Evolutionary conservation across 1,139 yeast genomes (phyloP), one percentile per base, ranked within the genome.

Genomic region (Geotrichum reessii): DNA sequence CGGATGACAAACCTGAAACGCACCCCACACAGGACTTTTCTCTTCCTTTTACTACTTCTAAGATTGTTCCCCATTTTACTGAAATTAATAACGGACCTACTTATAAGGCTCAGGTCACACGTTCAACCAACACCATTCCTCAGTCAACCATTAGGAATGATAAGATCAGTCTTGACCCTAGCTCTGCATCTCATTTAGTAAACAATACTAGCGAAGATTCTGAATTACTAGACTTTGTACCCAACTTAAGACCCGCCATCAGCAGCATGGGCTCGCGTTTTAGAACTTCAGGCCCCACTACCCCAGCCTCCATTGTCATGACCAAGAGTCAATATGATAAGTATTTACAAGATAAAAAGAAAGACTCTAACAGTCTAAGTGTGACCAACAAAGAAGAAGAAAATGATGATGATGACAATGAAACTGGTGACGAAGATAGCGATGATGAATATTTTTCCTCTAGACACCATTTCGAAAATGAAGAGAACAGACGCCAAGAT

Each of bases 401-500:
- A 49, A n/a, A 48, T 49, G 40, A 61, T 56, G 42, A 27, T 28
- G 25, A 65, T 68, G 17, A 61, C 67, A 6, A 44, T 57, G 54
- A 47, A n/a, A 46, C 19, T 17, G 42, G 44, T 22, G 55, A 28
- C n/a, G 55, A 47, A 22, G 49, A 28, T 19, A 42, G 48, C 25
- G 55, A 28, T 21, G 56, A 53, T 3, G 56, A 47, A 19, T 19
- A 25, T 47, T 25, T 24, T 27, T 42, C 40, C 19, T 6, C 31
- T 5, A 54, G 50, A 50, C 50, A 37, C 12, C 22, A 58, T 52
- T 71, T 66, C 25, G 70, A 66, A 24, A 63, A 62, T 28, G 65
- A 62, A 33, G 64, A 61, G 52, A 60, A 59, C 47, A 65, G 65
- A 53, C 63, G 66, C 47, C 65, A 65, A 57, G 60, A 65, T 44